Percentiles rank a stretch among this genome's conserved stretches.
Evolutionary conservation across 1,139 yeast species (phyloP).

Genomic region (Protomyces pachydermus): DNA sequence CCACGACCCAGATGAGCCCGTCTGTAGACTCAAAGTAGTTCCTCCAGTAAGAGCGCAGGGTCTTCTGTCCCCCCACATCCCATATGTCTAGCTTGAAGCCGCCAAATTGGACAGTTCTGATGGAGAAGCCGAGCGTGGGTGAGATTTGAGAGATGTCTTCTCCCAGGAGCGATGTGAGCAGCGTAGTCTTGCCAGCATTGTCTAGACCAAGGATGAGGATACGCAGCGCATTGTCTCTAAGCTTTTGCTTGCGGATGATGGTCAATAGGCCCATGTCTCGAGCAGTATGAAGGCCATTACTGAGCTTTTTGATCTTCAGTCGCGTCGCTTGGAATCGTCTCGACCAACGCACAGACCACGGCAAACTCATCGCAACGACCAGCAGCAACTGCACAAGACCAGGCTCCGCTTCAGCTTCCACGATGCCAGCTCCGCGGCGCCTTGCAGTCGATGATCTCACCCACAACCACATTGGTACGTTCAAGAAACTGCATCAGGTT

Average conservation of each 20-base stretch:
- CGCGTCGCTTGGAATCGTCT: no score
- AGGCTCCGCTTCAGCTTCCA: neutral
- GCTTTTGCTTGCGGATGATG: constrained; percentile 74
- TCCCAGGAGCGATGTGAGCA: constrained; percentile 51
- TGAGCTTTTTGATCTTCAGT: no score
- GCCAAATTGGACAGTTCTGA: constrained; percentile 43
- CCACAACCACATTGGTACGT: constrained; percentile 24
- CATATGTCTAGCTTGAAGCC: constrained; percentile 47
- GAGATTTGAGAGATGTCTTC: constrained; percentile 40
- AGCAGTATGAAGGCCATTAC: no score
- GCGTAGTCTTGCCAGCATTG: constrained; percentile 82
- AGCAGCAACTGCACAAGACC: neutral
- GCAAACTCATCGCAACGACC: neutral
- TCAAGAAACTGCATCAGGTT: constrained; percentile 28
- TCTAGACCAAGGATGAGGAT: constrained; percentile 78
- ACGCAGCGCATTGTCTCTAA: constrained; percentile 71
- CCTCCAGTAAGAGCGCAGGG: constrained; percentile 79
- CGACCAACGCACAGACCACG: neutral
- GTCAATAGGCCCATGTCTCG: constrained; percentile 73
- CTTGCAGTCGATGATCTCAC: constrained; percentile 32
- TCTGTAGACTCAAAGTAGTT: constrained; percentile 86
- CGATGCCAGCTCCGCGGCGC: constrained; percentile 47
- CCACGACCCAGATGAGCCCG: constrained; percentile 87
- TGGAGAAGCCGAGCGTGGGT: constrained; percentile 52
- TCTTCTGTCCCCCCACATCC: constrained; percentile 88